Evolutionary conservation across 257 asterid species (phyloP).

Genomic region (Pogostemon cablin): DNA sequence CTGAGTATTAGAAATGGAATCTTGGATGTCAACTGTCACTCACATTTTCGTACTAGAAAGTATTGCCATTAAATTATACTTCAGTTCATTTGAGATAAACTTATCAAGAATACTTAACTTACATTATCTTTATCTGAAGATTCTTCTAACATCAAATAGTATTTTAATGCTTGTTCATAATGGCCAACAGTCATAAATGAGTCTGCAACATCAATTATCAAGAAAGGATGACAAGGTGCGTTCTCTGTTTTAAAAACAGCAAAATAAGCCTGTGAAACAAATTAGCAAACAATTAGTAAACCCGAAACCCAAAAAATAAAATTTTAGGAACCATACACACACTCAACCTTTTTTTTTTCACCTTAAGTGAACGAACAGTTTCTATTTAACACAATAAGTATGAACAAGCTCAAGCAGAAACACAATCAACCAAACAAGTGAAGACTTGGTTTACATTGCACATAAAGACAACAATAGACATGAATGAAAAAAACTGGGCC

Average conservation of each 20-base stretch:
- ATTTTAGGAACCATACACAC: constrained; percentile 6
- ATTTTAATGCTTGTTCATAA: constrained; percentile 59
- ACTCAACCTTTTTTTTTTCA: constrained; percentile 11
- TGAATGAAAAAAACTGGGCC: neutral
- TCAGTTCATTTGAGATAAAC: constrained; percentile 11
- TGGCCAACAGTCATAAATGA: constrained; percentile 58
- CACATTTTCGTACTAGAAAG: constrained; percentile 17
- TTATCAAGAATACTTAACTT: constrained; percentile 22
- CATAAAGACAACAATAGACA: neutral
- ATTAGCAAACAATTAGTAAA: constrained; percentile 33
- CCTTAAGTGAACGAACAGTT: neutral
- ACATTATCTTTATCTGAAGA: constrained; percentile 44
- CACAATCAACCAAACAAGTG: constrained; percentile 3
- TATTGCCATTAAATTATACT: neutral
- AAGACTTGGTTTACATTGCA: constrained; percentile 9
- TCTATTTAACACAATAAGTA: constrained; percentile 2
- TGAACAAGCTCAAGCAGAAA: constrained; percentile 19
- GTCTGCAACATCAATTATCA: constrained; percentile 66
- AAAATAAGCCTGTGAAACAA: constrained; percentile 56
- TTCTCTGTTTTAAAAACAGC: constrained; percentile 42
- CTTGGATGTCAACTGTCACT: constrained; percentile 21
- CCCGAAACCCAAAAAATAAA: constrained; percentile 26
- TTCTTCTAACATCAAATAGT: constrained; percentile 65
- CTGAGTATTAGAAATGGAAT: constrained; percentile 41
- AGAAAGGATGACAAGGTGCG: constrained; percentile 45